Evolutionary conservation across 2,329 filamentous ascomycete genomes (phyloP).

Genomic region (Endoconidiophora polonica): DNA sequence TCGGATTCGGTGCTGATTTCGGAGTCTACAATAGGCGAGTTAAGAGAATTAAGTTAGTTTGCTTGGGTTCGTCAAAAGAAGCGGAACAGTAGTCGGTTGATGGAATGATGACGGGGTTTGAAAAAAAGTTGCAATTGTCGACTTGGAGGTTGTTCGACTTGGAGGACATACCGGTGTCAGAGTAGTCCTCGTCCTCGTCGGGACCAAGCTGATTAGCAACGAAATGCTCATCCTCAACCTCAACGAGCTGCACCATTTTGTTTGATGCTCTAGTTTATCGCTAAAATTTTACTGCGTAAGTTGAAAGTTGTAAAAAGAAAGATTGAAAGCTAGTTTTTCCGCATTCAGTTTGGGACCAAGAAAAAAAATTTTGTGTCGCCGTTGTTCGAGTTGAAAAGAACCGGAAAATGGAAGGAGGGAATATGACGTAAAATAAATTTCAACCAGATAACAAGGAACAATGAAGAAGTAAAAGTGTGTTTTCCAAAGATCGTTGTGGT

Average conservation of each 20-base stretch:
- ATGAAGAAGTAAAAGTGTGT: not conserved
- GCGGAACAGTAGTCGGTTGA: not conserved
- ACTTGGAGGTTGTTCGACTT: not conserved
- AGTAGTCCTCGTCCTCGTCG: constrained; percentile 80
- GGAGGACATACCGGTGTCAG: constrained; percentile 60
- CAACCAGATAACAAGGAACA: not conserved
- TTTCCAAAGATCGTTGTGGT: no score
- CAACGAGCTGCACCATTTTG: constrained; percentile 88
- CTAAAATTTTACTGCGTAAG: constrained; percentile 11
- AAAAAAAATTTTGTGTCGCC: not conserved
- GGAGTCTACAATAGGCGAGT: constrained; percentile 38
- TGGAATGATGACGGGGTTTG: no score
- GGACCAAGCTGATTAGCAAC: constrained; percentile 49
- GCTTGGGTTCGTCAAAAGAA: not conserved
- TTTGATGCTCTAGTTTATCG: not conserved
- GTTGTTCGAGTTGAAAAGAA: not conserved
- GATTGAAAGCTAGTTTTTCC: not conserved
- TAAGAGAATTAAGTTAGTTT: constrained; percentile 2
- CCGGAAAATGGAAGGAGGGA: not conserved
- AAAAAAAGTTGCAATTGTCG: no score
- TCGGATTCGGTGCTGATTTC: constrained; percentile 72
- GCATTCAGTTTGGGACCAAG: no score
- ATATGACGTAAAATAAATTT: not conserved
- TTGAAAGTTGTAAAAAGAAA: not conserved
- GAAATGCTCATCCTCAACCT: constrained; percentile 95